Evolutionary conservation across 2,329 filamentous ascomycete species (phyloP), one percentile per base, ranked within the genome.

Genomic region (Fusarium sp.): DNA sequence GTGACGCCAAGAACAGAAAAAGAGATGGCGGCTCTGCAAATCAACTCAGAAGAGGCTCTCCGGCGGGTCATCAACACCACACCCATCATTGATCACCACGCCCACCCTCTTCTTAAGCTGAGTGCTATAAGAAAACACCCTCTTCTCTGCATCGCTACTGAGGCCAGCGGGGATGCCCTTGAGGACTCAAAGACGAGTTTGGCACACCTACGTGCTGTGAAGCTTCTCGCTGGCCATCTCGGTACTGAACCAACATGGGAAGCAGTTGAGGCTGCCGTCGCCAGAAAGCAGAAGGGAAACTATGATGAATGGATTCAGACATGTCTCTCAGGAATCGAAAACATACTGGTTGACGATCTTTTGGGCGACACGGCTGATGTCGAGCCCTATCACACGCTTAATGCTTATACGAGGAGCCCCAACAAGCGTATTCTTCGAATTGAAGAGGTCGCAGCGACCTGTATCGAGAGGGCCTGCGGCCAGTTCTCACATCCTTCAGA

Each of bases 361-460:
- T 80, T 95, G 10, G 85, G 86, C 53, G 80, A 83, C 16, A 80
- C 82, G 4, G 84, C 86, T 10, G 81, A 86, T 21, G 85, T 88
- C 3, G 85, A 92, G 69, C 77, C 83, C 0, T 92, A 88, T 70
- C 75, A 80, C 8, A 92, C 89, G 86, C 90, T 93, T 75, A 85
- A 91, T 75, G 80, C 84, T 23, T 92, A 92, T 68, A 90, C 90
- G 0, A 81, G 83, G 21, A 88, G 87, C 54, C 81, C 85, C 10
- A 92, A 88, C 71, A 92, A 89, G 77, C 87, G 92, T 26, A 93
- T 97, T 55, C 89, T 95, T 20, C 87, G 93, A 11, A 92, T 97
- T 67, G 93, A 97, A 78, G 85, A 88, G 3, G 76, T 94, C 3
- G 92, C 92, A 0, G 87, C 89, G 35, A 81, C 86, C 12, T 82